Evolutionary conservation across 805 yeast genomes (phyloP), one percentile per base, ranked within the genome.

Genomic region (Candida multigemmis): DNA sequence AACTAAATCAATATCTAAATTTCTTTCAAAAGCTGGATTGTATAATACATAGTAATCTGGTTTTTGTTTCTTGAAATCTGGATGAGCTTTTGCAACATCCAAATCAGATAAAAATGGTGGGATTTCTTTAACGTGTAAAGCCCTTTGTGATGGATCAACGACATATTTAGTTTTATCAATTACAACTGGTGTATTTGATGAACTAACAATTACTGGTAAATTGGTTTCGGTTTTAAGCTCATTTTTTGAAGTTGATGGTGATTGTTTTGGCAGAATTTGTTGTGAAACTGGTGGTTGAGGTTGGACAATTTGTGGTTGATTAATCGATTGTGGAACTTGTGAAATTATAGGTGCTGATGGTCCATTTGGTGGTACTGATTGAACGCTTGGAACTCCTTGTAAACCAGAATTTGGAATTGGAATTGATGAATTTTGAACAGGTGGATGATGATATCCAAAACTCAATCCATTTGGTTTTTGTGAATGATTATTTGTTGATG

Each of bases 11-110:
- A 89, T 87, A 47, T 89, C 96, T 32, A 84, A 70, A 39, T 54
- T 62, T 25, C 61, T 59, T 34, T 47, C 48, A 37, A 85, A 73
- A 15, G 85, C 82, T 21, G 95, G 95, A 59, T 89, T 91, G 64
- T 81, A 89, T 39, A 91, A 70, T 9, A 84, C 81, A 54, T 82
- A 84, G 61, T 84, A 89, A 48, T 84, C 96, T 31, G 72, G 74
- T 34, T 76, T 79, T 47, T 81, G 82, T 51, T 85, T 86, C 54
- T 81, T 85, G 64, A 73, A 72, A 38, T 76, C 77, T 7, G 84
- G 74, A 33, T 81, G 73, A 13, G 86, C 85, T 35, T 73, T 66
- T 36, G 74, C 71, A 19, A 89, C 74, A 50, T 86, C 96, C 46
- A 85, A 67, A 46, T 83, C 93, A 21, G 74, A 57, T 47, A 81